A percentile compares a stretch with the other conserved stretches of the same genome.
phyloP scores from a whole-genome alignment of 2,329 filamentous ascomycete genomes.

The Ceratocystis diversiconidia region DNA sequence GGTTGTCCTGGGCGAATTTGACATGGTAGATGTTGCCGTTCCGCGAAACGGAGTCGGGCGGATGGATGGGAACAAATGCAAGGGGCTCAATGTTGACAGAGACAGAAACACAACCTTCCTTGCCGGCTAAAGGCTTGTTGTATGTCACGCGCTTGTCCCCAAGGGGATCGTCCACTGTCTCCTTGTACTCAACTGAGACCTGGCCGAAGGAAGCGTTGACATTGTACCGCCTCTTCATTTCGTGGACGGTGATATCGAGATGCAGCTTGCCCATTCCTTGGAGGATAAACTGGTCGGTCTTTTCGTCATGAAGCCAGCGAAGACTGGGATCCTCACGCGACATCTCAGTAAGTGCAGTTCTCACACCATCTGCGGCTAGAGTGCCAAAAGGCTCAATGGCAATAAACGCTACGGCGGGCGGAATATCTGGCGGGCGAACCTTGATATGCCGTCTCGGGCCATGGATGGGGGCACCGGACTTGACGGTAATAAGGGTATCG shows the following conservation, averaged over 20 bases:
- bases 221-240: conserved; percentile 79
- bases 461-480: conserved; percentile 46
- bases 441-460: conserved; percentile 60
- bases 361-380: conserved; percentile 65
- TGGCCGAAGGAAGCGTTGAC: conserved; percentile 65
- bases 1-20: conserved; percentile 18
- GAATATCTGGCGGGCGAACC: conserved; percentile 74
- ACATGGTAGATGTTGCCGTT: conserved; percentile 58
- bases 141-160: conserved; percentile 47
- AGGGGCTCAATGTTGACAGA: conserved; percentile 53
- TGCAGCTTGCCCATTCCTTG: conserved; percentile 96
- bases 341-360: conserved; percentile 60
- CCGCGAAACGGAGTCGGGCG: conserved; percentile 34
- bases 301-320: conserved; percentile 68
- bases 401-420: conserved; percentile 92
- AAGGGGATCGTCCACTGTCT: conserved; percentile 52
- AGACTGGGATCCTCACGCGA: conserved; percentile 87
- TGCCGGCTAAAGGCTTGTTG: conserved; percentile 68
- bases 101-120: conserved; percentile 63
- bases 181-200: conserved; percentile 91
- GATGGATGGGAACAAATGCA: conserved; percentile 25
- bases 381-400: conserved; percentile 70
- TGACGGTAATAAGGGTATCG: conserved; percentile 72
- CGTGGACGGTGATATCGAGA: conserved; percentile 79
- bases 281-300: conserved; percentile 83